Base-by-base conservation (phyloP, 768 basidiomycete species). In the Panellus pusillus region DNA sequence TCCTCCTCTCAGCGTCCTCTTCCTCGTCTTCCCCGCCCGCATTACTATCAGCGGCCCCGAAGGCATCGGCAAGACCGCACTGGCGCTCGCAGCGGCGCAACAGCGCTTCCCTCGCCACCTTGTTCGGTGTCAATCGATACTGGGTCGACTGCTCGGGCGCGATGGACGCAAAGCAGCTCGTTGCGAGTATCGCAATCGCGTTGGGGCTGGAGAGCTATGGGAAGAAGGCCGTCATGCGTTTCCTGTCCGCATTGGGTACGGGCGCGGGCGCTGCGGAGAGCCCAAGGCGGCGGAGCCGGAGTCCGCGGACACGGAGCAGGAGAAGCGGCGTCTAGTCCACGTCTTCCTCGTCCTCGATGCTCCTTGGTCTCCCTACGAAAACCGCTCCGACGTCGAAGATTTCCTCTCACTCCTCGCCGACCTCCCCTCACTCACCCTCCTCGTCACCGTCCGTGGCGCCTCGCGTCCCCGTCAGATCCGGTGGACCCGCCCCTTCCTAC, bases 401-500 rank as follows among this genome's bases (percentile, higher is more conserved):
- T 52, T 59, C 12, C 31, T 59, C 17, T 44, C 53, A 11, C 45
- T 59, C 32, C 50, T 59, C 39, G 58, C 50, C 0, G 59, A 57
- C 52, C 12, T 54, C 9, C 44, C 49, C 19, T 17, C 47, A 15
- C 35, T 61, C 17, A 57, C 59, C n/a, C 35, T 61, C 20, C 9
- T 61, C 9, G 58, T 60, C 0, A 61, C 59, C 4, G 0, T 61
- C 36, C 52, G 59, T 44, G 59, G 59, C 38, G 35, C 14, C 37
- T 51, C 49, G 14, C 52, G 52, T n/a, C 59, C 59, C 2, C 51
- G 44, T 15, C 59, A 61, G 24, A 38, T 61, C 40, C 51, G 47
- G 17, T 61, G 59, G 59, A 61, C 59, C 5, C 59, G 51, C 19
- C 59, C 52, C 39, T 54, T 61, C 48, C 49, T 56, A n/a, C 52